Conservation (phyloP, 139 green algal species). For the Closterium sp. region DNA sequence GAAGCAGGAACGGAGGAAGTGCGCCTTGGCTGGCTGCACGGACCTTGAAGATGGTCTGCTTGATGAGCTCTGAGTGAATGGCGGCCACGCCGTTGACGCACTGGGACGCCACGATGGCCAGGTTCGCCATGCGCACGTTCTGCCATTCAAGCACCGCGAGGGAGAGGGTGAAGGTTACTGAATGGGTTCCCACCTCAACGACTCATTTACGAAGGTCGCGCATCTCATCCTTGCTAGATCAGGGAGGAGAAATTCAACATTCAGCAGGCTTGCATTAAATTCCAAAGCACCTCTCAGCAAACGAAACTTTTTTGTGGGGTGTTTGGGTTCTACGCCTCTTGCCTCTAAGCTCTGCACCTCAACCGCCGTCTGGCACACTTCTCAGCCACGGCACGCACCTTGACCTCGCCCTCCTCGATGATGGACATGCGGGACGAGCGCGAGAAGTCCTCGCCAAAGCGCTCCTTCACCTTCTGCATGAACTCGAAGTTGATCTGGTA, state of each 20-base stretch:
- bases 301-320: too few relatives aligned
- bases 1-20: not conserved
- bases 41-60: conserved; percentile 78
- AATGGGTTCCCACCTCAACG: too few relatives aligned
- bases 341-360: too few relatives aligned
- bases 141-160: not conserved
- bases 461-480: conserved; percentile 76
- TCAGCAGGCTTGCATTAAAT: too few relatives aligned
- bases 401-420: conserved; percentile 81
- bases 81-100: conserved; percentile 91
- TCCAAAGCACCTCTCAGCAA: too few relatives aligned
- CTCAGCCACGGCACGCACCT: conserved; percentile 15
- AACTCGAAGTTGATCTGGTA: conserved; percentile 99
- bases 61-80: conserved; percentile 93
- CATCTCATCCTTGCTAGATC: too few relatives aligned
- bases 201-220: too few relatives aligned
- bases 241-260: too few relatives aligned
- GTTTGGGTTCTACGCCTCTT: too few relatives aligned
- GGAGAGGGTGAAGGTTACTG: too few relatives aligned
- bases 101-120: conserved; percentile 84
- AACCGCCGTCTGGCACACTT: too few relatives aligned
- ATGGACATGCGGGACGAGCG: conserved; percentile 89
- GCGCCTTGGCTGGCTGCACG: not conserved
- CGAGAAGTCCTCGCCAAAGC: conserved; percentile 86
- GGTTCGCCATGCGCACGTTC: conserved; percentile 81